A percentile compares a stretch with the other conserved stretches of the same genome.
These are phyloP conservation scores for Cynara cardunculus DNA, from an alignment of 129 eudicot species.

Conservation along the genomic window DNA sequence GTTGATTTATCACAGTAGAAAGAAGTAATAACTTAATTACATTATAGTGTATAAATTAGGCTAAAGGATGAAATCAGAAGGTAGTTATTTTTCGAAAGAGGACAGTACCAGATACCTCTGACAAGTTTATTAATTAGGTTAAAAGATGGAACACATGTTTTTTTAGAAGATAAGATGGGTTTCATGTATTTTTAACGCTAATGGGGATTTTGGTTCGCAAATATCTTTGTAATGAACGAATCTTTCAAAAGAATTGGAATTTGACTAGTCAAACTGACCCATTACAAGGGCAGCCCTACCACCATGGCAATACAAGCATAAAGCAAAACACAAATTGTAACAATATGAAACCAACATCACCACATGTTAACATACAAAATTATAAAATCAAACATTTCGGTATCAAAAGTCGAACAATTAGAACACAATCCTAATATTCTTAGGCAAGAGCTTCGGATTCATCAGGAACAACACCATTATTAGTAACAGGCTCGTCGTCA, in stretches of 20 bases:
- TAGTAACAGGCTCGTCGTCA: slow-evolving; percentile 16
- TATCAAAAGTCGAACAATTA: not conserved
- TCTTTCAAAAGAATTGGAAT: not conserved
- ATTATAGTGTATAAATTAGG: too few relatives aligned
- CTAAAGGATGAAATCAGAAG: too few relatives aligned
- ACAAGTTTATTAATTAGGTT: not conserved
- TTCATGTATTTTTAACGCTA: not conserved
- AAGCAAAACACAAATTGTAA: not conserved
- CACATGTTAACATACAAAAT: not conserved
- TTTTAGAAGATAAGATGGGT: not conserved
- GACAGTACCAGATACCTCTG: not conserved
- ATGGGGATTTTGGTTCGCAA: not conserved
- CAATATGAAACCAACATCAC: not conserved
- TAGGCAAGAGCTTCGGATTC: slow-evolving; percentile 41
- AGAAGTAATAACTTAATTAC: too few relatives aligned
- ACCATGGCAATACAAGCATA: not conserved
- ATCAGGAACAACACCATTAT: slow-evolving; percentile 30
- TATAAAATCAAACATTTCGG: slow-evolving; percentile 3
- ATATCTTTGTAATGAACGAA: not conserved
- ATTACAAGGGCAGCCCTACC: not conserved
- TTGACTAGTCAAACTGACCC: not conserved
- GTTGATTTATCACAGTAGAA: too few relatives aligned
- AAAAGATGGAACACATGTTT: not conserved
- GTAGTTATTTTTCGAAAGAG: too few relatives aligned
- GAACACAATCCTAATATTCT: not conserved